phyloP scores from a whole-genome alignment of 345 rosid species.

The Durio zibethinus region DNA sequence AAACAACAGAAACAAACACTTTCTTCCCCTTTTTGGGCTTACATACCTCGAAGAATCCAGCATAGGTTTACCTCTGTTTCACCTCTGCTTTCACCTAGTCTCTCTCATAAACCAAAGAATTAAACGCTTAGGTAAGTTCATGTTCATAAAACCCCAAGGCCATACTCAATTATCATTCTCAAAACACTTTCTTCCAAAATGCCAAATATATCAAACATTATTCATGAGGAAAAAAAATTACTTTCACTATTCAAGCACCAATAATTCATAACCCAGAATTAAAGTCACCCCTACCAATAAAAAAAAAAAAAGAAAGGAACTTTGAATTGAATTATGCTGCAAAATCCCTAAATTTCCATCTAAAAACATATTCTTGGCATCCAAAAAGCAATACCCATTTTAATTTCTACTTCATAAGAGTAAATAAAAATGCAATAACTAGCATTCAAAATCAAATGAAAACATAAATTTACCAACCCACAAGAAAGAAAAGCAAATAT shows the following conservation, averaged over 20 bases:
- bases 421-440: slow-evolving; percentile 3
- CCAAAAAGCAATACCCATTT: slow-evolving; percentile 1
- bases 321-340: background rate
- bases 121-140: background rate
- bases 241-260: background rate
- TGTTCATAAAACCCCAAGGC: background rate
- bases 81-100: background rate
- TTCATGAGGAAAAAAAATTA: background rate
- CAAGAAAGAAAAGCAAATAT: background rate
- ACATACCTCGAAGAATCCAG: slow-evolving; percentile 16
- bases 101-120: background rate
- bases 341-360: background rate
- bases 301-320: background rate
- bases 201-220: background rate
- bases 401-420: background rate
- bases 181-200: background rate
- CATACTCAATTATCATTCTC: background rate
- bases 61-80: no score
- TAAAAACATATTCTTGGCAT: background rate
- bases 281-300: background rate
- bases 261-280: background rate
- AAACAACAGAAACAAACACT: slow-evolving; percentile 21
- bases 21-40: slow-evolving; percentile 24
- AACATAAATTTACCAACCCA: background rate
- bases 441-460: background rate